These are phyloP conservation scores for Tylopilus plumbeoviolaceoides DNA, from an alignment of 768 basidiomycete genomes.

Conservation along the genomic window DNA sequence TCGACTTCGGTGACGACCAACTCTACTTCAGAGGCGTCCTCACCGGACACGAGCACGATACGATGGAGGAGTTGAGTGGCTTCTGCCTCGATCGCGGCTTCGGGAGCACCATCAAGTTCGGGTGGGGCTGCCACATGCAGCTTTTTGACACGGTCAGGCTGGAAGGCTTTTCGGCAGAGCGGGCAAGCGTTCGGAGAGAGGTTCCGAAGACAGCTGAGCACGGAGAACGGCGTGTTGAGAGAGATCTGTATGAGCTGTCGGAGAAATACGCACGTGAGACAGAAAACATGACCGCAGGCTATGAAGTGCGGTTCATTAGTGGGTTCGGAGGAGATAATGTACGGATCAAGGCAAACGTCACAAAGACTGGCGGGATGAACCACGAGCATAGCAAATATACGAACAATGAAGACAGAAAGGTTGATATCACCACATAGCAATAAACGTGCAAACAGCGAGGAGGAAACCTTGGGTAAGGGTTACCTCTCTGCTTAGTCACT, in stretches of 20 bases:
- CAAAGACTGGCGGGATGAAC: conserved; percentile 69
- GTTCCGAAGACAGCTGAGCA: conserved; percentile 51
- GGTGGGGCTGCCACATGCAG: conserved; percentile 57
- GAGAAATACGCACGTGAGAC: conserved; percentile 48
- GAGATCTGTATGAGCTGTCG: conserved; percentile 13
- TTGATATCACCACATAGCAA: conserved; percentile 32
- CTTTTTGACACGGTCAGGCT: conserved; percentile 55
- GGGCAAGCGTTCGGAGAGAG: conserved; percentile 55
- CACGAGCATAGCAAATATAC: conserved; percentile 47
- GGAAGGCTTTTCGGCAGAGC: conserved; percentile 60
- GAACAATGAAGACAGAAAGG: conserved; percentile 24
- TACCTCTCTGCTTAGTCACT: conserved; percentile 21
- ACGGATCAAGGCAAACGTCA: conserved; percentile 71
- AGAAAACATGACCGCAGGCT: conserved; percentile 76
- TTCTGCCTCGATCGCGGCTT: conserved; percentile 40
- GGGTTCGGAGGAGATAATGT: conserved; percentile 45
- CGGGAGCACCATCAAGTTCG: conserved; percentile 32
- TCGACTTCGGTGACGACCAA: conserved; percentile 45
- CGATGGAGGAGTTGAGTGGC: conserved; percentile 35
- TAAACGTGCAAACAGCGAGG: conserved; percentile 30
- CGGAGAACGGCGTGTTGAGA: conserved; percentile 2
- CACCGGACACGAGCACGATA: conserved; percentile 33
- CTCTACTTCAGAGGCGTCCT: conserved; percentile 29
- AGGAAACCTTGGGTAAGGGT: conserved; percentile 16
- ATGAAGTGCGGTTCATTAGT: conserved; percentile 63